Evolutionary conservation across 2,329 filamentous ascomycete genomes (phyloP), one percentile per base, ranked within the genome.

Genomic region (Microcyclosporella mali): DNA sequence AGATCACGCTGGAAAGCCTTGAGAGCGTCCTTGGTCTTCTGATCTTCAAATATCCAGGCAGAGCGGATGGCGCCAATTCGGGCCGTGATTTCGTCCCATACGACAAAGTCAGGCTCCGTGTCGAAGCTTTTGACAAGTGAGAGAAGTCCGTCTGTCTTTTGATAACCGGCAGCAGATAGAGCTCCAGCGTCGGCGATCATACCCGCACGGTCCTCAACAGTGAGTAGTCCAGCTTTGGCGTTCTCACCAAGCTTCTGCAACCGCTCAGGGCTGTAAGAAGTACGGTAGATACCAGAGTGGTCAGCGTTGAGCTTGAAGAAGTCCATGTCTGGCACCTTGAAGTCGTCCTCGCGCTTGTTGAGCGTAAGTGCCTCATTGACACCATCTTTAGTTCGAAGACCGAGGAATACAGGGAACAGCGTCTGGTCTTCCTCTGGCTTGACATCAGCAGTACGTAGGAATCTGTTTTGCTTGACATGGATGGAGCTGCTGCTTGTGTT

Each of bases 281-380:
- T 95, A 47, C 90, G 82, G 72, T 94, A 97, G 51, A 95, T 82
- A 52, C 86, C 86, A 16, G 88, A 89, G 66, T 95, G 90, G 62
- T 95, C 88, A 12, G 90, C 88, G 61, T 97, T 97, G 48, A 97
- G 72, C 75, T 97, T 97, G 80, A 85, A 97, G 70, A 97, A 95
- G 58, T 94, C 87, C 40, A 83, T 70, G 58, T 84, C 79, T 15
- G 84, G 78, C 18, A 95, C 65, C 68, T 87, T 82, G 70, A 94
- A 87, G 49, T 82, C 78, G 36, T 73, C 75, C 66, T 95, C 87
- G 30, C 90, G 82, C 51, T 80, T 73, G 50, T 71, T 71, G 31
- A 94, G 72, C 12, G 87, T 85, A 30, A 89, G 70, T 30, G 81
- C 76, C 60, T 89, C 84, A 53, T 94, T 78, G 32, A 95, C 68